A percentile compares a stretch with the other conserved stretches of the same genome.
Evolutionary conservation across 176 grass and related monocot genomes (phyloP).

Genomic region (Phragmites australis): DNA sequence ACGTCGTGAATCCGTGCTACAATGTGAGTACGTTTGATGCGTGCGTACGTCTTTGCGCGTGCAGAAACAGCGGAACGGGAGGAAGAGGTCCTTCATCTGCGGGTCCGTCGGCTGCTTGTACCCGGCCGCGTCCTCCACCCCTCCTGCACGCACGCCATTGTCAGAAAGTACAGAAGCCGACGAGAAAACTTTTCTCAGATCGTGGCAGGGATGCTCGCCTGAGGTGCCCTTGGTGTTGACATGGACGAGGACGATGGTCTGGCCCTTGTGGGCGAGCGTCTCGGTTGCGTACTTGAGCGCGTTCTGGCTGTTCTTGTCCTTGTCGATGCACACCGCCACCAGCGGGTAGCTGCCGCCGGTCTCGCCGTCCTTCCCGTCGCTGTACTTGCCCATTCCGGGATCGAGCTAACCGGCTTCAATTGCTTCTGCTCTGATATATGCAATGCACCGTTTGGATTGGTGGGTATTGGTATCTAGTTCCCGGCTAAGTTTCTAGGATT

Average conservation of each 20-base stretch:
- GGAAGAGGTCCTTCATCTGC: slow-evolving; percentile 73
- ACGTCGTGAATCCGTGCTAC: not conserved
- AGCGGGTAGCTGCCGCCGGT: slow-evolving; percentile 49
- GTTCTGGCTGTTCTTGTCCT: slow-evolving; percentile 79
- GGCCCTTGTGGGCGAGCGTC: slow-evolving; percentile 56
- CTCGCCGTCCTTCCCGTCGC: slow-evolving; percentile 32
- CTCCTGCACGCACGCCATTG: not conserved
- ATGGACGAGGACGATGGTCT: slow-evolving; percentile 76
- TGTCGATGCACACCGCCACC: slow-evolving; percentile 85
- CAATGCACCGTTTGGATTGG: not conserved
- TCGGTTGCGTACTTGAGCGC: slow-evolving; percentile 82
- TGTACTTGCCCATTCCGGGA: slow-evolving; percentile 56
- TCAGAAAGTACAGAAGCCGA: not conserved
- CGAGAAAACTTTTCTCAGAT: not conserved
- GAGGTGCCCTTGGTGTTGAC: slow-evolving; percentile 66
- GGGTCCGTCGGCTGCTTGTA: slow-evolving; percentile 66
- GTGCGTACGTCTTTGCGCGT: slow-evolving; percentile 77
- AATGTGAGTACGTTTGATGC: not conserved
- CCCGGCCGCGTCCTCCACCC: slow-evolving; percentile 51
- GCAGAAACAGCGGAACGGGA: slow-evolving; percentile 94
- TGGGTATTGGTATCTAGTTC: not conserved
- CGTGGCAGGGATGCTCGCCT: slow-evolving; percentile 28
- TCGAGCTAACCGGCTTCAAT: not conserved
- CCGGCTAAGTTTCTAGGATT: slow-evolving; percentile 23
- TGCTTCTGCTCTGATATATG: slow-evolving; percentile 1